Percentiles rank a stretch among this genome's conserved stretches.
phyloP scores from a whole-genome alignment of 441 rosid genomes.

The Adansonia rubrostipa region DNA sequence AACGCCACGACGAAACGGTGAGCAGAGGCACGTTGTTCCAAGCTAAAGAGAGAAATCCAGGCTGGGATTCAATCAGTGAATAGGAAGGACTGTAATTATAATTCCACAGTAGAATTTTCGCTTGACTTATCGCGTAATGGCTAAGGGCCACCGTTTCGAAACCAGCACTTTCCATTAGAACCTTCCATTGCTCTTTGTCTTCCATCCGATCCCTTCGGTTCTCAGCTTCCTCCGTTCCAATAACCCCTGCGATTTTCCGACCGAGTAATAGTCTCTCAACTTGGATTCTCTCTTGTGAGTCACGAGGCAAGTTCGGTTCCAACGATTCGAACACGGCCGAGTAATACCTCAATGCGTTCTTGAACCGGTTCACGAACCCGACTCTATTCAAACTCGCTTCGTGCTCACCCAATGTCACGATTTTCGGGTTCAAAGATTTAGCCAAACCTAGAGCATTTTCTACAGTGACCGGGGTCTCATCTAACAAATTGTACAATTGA shows the following conservation, averaged over 20 bases:
- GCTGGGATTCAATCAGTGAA: conserved; percentile 60
- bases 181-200: conserved; percentile 72
- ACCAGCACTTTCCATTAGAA: conserved; percentile 66
- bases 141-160: conserved; percentile 68
- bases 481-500: conserved; percentile 70
- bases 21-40: conserved; percentile 81
- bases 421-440: conserved; percentile 59
- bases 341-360: conserved; percentile 66
- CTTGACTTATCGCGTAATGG: conserved; percentile 85
- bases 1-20: conserved; percentile 88
- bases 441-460: conserved; percentile 62
- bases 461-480: conserved; percentile 56
- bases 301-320: conserved; percentile 67
- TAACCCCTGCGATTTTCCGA: conserved; percentile 55
- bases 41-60: conserved; percentile 72
- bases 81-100: conserved; percentile 65
- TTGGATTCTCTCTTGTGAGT: conserved; percentile 57
- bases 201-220: conserved; percentile 62
- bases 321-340: conserved; percentile 76
- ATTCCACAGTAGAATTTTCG: conserved; percentile 66
- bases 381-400: conserved; percentile 69
- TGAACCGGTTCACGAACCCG: conserved; percentile 58
- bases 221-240: conserved; percentile 52
- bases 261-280: conserved; percentile 74
- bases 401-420: conserved; percentile 82